Evolutionary conservation across 495 filamentous ascomycete genomes (phyloP), one percentile per base, ranked within the genome.

Genomic region (Hypoxylon rickii): DNA sequence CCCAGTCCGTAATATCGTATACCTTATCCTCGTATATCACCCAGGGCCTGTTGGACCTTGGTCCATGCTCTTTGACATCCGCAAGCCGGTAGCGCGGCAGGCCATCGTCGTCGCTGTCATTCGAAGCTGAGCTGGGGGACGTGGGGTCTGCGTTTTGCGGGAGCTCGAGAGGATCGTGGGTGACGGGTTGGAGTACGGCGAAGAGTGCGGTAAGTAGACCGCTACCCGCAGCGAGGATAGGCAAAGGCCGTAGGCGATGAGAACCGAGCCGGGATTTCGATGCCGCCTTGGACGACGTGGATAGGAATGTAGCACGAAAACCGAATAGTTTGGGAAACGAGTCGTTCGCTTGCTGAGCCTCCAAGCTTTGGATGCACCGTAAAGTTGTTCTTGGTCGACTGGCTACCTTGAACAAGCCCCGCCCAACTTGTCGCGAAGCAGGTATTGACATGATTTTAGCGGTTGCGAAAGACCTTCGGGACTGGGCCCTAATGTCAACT

Each of bases 1-100:
- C 58, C 78, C 79, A 85, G 20, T 81, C 74, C 7, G 81, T 85
- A 38, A 85, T 84, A 52, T 85, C 74, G 70, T 83, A 85, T 6
- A 85, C 81, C 26, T 77, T 76, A 58, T 76, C 73, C 11, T 70
- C 77, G 24, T 70, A 73, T 22, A 69, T 76, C 0, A 84, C 76
- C 82, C 82, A 85, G 12, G 76, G 76, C 3, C 67, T 44, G 1
- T 70, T 46, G 0, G 82, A 79, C 15, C 70, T 69, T 0, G 67
- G 63, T 10, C 72, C 76, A 57, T 85, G 82, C 18, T 77, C 55
- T 15, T 67, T 61, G 17, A 85, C 58, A 29, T 82, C 77, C 43
- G 67, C 47, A 21, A 84, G 70, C 3, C 75, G 72, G 64, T 73
- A 79, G 5, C 70, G 71, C 0, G 75, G 76, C 12, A 77, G 59